phyloP scores from a whole-genome alignment of 1,284 basidiomycete species.

The Cystobasidium sp. region DNA sequence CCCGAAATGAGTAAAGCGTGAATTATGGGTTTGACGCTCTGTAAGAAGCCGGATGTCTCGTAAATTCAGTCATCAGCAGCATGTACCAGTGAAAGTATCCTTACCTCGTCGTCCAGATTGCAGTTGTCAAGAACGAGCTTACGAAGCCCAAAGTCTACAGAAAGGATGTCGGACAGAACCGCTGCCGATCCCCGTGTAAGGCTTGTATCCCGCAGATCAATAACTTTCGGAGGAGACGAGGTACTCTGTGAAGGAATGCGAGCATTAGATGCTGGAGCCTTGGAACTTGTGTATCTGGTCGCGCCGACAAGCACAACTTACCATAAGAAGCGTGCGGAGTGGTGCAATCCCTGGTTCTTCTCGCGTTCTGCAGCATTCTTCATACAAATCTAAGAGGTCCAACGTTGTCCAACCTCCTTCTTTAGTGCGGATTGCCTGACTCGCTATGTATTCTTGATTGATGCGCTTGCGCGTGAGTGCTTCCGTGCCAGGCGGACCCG shows the following conservation, averaged over 20 bases:
- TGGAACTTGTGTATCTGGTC: neutral
- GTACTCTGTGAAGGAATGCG: slow-evolving; percentile 52
- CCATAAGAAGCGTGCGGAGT: slow-evolving; percentile 74
- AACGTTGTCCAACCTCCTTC: slow-evolving; percentile 57
- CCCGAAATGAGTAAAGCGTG: slow-evolving; percentile 86
- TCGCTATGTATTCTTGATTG: slow-evolving; percentile 65
- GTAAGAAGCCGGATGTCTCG: neutral
- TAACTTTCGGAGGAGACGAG: slow-evolving; percentile 65
- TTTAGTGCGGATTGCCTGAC: slow-evolving; percentile 54
- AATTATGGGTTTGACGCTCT: slow-evolving; percentile 85
- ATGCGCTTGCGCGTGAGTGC: slow-evolving; percentile 50
- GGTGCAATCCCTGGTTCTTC: slow-evolving; percentile 71
- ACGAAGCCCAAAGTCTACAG: slow-evolving; percentile 83
- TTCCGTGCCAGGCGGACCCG: slow-evolving; percentile 50
- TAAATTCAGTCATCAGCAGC: neutral
- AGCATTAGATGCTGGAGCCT: neutral
- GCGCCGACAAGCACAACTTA: slow-evolving; percentile 56
- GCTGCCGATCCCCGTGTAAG: slow-evolving; percentile 72
- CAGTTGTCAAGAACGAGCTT: slow-evolving; percentile 81
- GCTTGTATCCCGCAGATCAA: slow-evolving; percentile 77
- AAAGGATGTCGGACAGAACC: slow-evolving; percentile 83
- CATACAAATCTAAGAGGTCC: slow-evolving; percentile 66
- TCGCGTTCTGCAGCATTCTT: slow-evolving; percentile 75
- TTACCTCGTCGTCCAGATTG: slow-evolving; percentile 75
- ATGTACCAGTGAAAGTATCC: slow-evolving; percentile 51